phyloP scores from a whole-genome alignment of 2,329 filamentous ascomycete genomes.

The Tolypocladium pustulatum region DNA sequence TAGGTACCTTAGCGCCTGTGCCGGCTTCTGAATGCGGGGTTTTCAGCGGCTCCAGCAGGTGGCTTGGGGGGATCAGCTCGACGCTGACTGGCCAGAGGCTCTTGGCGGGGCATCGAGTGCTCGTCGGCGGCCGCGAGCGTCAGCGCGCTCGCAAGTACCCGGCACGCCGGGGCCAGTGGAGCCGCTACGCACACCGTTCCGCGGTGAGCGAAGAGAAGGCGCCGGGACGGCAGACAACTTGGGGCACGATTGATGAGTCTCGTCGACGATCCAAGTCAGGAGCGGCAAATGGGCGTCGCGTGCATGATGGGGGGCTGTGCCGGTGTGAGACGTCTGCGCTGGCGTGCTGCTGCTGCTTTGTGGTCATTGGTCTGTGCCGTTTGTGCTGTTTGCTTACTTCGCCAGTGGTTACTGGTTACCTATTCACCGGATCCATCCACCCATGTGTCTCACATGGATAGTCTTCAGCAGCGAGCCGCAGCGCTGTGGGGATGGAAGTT shows the following conservation, averaged over 20 bases:
- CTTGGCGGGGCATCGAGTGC: conserved; percentile 3
- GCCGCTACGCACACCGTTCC: background rate
- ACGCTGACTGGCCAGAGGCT: conserved; percentile 7
- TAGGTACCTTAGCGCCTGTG: too few relatives aligned
- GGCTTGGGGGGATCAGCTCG: conserved; percentile 2
- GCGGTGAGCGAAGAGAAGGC: too few relatives aligned
- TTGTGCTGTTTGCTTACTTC: background rate
- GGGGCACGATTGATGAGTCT: too few relatives aligned
- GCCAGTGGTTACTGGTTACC: background rate
- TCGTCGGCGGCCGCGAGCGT: background rate
- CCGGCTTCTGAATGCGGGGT: conserved; percentile 1
- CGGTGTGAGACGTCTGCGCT: background rate
- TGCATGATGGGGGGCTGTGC: background rate
- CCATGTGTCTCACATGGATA: background rate
- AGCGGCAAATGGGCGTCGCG: background rate
- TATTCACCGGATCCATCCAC: background rate
- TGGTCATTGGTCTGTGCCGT: background rate
- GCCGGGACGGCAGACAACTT: too few relatives aligned
- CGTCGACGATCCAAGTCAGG: background rate
- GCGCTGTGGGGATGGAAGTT: background rate
- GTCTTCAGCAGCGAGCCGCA: background rate
- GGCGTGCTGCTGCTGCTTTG: background rate
- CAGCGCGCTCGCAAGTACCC: background rate
- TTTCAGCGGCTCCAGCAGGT: background rate
- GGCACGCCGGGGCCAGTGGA: background rate